Base-by-base conservation (phyloP, 352 stramenopile genomes). In the Globisporangium nunn region DNA sequence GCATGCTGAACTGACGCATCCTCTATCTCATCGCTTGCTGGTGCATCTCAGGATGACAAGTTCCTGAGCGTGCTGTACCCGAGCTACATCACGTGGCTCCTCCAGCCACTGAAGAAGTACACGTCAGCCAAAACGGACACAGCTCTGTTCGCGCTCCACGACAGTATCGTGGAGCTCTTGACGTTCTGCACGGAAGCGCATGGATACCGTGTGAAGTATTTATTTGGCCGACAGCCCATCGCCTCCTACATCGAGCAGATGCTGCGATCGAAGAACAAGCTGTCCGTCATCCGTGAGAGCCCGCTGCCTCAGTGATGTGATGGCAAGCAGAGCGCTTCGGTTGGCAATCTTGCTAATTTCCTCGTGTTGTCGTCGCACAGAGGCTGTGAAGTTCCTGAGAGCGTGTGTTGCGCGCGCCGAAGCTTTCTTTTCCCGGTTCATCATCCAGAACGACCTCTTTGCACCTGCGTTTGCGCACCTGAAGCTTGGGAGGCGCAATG, bases 181-280 rank as follows among this genome's bases (percentile, higher is more conserved):
- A 90, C 84, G n/a, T 89, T 94, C 54, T 92, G 79, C 69, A 91
- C 83, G 0, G 75, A 91, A 62, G 81, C 77, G 28, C 84, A 94
- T 47, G 81, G 84, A 5, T 94, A 94, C 63, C 81, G 84, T 40
- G 74, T 94, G 50, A 94, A 94, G 61, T 94, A 94, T 71, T 63
- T 94, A 30, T 91, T 94, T 51, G 84, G 81, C 44, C 72, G 81
- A 15, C 80, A 89, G 53, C 81, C 84, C 4, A 84, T 94, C 54
- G 80, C 79, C 1, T 74, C 74, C 12, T 91, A 89, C 40, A 67
- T 83, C 0, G 74, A 81, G 17, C 74, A 84, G 56, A 91, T 91
- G 79, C 67, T 94, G 50, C 70, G 68, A 12, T 88, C 80, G n/a
- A 76, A 79, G 49, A 89, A 92, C 70, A 94, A 89, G 70, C 68